phyloP scores from a whole-genome alignment of 169 alveolate species.

The Cryptosporidium parvum region DNA sequence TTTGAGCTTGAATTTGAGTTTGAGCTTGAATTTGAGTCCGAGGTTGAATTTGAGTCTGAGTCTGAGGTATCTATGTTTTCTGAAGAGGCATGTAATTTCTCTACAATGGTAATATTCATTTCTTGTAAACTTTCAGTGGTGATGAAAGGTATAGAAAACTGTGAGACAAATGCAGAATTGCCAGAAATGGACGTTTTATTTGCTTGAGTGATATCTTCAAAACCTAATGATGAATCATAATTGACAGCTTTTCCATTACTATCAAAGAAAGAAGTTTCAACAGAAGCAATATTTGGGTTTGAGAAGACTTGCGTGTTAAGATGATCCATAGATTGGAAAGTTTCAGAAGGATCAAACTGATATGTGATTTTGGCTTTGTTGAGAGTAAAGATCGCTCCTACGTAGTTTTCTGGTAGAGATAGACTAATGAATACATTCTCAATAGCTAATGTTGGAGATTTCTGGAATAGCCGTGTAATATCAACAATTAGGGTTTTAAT shows the following conservation, averaged over 20 bases:
- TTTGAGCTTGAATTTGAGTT: background rate
- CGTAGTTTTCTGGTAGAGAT: constrained; percentile 12
- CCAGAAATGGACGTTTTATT: background rate
- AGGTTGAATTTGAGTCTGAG: background rate
- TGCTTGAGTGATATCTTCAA: constrained; percentile 6
- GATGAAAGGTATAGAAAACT: constrained; percentile 56
- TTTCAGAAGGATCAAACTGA: constrained; percentile 51
- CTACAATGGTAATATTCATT: constrained; percentile 27
- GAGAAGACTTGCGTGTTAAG: constrained; percentile 6
- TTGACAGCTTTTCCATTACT: constrained; percentile 12
- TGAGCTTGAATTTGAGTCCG: background rate
- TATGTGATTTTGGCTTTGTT: constrained; percentile 53
- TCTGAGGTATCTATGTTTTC: background rate
- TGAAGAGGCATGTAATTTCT: background rate
- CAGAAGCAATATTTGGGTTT: constrained; percentile 43
- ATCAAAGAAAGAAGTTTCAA: constrained; percentile 22
- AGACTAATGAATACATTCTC: constrained; percentile 26
- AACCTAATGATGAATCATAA: background rate
- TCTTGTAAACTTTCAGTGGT: constrained; percentile 54
- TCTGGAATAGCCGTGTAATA: constrained; percentile 21
- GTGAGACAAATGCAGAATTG: constrained; percentile 50
- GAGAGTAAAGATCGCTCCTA: constrained; percentile 42
- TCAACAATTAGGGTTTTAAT: constrained; percentile 42
- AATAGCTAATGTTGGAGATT: constrained; percentile 1
- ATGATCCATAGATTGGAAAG: constrained; percentile 37